These are phyloP conservation scores for Nothophytophthora sp. DNA, from an alignment of 352 stramenopile genomes.

Conservation along the genomic window DNA sequence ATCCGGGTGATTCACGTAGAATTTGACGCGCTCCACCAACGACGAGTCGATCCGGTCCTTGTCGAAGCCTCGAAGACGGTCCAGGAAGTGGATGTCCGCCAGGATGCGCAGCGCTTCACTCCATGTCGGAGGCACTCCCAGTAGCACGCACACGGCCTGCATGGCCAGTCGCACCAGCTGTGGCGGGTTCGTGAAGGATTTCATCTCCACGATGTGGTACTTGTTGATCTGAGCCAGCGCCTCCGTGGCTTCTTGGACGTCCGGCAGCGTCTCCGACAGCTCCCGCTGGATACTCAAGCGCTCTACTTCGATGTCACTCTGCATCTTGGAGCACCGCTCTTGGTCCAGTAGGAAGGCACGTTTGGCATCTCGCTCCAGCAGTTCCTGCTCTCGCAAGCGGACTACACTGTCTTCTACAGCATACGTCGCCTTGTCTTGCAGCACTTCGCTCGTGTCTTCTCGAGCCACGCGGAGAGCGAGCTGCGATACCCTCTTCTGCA, in stretches of 20 bases:
- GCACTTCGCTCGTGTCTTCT: conserved; percentile 35
- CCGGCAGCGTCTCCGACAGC: conserved; percentile 59
- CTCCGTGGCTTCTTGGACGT: conserved; percentile 55
- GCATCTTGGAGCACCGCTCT: conserved; percentile 48
- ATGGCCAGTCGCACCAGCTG: conserved; percentile 75
- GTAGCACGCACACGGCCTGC: conserved; percentile 74
- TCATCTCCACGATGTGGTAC: conserved; percentile 80
- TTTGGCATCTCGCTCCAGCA: conserved; percentile 39
- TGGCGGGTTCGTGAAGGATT: conserved; percentile 71
- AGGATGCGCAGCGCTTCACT: conserved; percentile 63
- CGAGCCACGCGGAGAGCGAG: conserved; percentile 29
- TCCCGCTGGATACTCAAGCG: conserved; percentile 52
- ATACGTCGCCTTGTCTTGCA: conserved; percentile 32
- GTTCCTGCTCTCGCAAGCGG: conserved; percentile 33
- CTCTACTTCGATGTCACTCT: conserved; percentile 59
- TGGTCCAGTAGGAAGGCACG: conserved; percentile 64
- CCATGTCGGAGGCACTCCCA: conserved; percentile 63
- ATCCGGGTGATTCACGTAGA: conserved; percentile 69
- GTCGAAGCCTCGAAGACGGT: conserved; percentile 59
- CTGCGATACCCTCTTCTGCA: conserved; percentile 30
- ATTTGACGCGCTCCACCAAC: conserved; percentile 51
- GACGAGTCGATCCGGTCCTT: conserved; percentile 48
- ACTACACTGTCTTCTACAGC: conserved; percentile 29
- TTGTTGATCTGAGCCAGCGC: conserved; percentile 79
- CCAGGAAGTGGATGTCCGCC: conserved; percentile 69